These are phyloP conservation scores for Lactarius akahatsu DNA, from an alignment of 768 basidiomycete species.

Conservation along the genomic window DNA sequence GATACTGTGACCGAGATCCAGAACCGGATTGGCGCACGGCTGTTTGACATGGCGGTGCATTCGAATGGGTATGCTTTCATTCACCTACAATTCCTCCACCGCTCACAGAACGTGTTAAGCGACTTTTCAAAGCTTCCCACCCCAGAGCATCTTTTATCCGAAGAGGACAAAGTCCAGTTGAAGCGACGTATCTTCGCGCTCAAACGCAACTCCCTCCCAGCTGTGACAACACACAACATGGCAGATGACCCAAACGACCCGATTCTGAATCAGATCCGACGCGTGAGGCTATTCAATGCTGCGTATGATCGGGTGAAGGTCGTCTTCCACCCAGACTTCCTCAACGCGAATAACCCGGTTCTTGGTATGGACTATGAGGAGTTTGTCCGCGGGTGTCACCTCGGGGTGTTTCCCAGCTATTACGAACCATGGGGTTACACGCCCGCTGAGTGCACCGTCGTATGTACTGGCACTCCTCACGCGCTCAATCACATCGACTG, in stretches of 20 bases:
- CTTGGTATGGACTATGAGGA: conserved; percentile 98
- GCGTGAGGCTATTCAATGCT: conserved; percentile 91
- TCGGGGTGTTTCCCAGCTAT: conserved; percentile 98
- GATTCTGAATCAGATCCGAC: conserved; percentile 90
- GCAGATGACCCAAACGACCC: conserved; percentile 89
- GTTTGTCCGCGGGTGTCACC: conserved; percentile 96
- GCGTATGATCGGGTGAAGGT: conserved; percentile 92
- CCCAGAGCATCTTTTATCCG: conserved; percentile 74
- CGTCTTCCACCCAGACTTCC: conserved; percentile 97
- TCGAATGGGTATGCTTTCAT: conserved; percentile 70
- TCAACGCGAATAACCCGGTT: conserved; percentile 97
- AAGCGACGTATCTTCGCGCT: conserved; percentile 97
- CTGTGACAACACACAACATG: conserved; percentile 99
- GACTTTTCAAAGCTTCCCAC: conserved; percentile 75
- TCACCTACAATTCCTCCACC: background rate
- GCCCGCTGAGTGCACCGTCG: conserved; percentile 98
- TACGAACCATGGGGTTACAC: conserved; percentile 98
- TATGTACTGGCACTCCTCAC: conserved; percentile 41
- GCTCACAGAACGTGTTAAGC: conserved; percentile 37
- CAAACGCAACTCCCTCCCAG: conserved; percentile 91
- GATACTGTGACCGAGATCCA: conserved; percentile 97
- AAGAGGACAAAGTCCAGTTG: conserved; percentile 90
- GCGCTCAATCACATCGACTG: conserved; percentile 5
- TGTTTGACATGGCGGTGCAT: conserved; percentile 93
- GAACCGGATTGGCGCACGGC: conserved; percentile 83